A percentile compares a stretch with the other conserved stretches of the same genome.
Evolutionary conservation across 768 basidiomycete genomes (phyloP).

Genomic region (Podaxis rugospora): DNA sequence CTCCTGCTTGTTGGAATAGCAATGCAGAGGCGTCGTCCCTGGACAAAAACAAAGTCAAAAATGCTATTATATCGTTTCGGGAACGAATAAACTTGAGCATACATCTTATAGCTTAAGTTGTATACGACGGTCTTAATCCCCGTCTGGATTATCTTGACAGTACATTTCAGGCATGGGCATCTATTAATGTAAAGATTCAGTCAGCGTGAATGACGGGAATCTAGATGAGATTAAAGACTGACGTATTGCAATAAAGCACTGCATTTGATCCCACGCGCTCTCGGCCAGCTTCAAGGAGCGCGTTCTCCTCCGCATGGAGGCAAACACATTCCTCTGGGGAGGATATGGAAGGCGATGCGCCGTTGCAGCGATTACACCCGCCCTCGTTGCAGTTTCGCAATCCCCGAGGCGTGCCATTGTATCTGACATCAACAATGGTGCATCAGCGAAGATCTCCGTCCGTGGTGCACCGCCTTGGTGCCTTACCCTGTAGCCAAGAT

Average conservation of each 20-base stretch:
- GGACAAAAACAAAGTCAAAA: neutral
- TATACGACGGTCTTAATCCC: slow-evolving; percentile 93
- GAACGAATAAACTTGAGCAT: slow-evolving; percentile 24
- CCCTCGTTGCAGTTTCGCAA: slow-evolving; percentile 88
- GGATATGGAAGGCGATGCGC: slow-evolving; percentile 36
- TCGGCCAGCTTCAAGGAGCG: slow-evolving; percentile 87
- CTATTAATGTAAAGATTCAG: slow-evolving; percentile 32
- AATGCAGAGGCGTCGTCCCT: slow-evolving; percentile 81
- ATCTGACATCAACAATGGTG: slow-evolving; percentile 40
- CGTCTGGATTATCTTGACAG: slow-evolving; percentile 95
- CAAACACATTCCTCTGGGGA: slow-evolving; percentile 81
- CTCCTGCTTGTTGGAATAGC: slow-evolving; percentile 77
- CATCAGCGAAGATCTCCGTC: neutral
- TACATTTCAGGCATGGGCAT: slow-evolving; percentile 97
- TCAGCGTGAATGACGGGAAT: neutral
- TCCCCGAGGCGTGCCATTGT: slow-evolving; percentile 95
- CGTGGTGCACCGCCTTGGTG: slow-evolving; percentile 12
- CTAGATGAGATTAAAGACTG: slow-evolving; percentile 20
- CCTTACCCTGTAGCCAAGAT: slow-evolving; percentile 75
- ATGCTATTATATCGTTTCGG: neutral
- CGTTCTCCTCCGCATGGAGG: slow-evolving; percentile 97
- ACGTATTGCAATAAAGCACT: slow-evolving; percentile 99
- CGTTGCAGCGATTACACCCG: slow-evolving; percentile 82
- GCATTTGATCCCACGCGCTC: slow-evolving; percentile 81
- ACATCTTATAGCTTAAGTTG: slow-evolving; percentile 95